These are phyloP conservation scores for Helianthus tuberosus DNA, from an alignment of 129 eudicot species.

Conservation along the genomic window DNA sequence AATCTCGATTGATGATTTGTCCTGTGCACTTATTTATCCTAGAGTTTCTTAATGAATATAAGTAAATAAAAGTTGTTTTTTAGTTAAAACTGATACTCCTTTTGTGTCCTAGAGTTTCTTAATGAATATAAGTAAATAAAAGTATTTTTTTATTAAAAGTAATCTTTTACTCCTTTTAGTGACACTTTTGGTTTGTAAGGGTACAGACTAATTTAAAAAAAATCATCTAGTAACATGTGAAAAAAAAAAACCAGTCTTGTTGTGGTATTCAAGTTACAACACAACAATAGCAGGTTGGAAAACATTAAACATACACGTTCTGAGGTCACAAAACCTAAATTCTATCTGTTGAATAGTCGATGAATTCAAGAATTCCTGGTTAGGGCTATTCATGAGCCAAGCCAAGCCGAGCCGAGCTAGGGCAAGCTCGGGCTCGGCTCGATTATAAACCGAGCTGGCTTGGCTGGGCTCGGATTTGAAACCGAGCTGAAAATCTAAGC, in stretches of 20 bases:
- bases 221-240: background rate
- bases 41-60: background rate
- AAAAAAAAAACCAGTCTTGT: background rate
- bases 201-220: background rate
- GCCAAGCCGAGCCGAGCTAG: no score
- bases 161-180: slow-evolving; percentile 8
- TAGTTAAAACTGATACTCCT: background rate
- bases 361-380: background rate
- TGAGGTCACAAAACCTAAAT: background rate
- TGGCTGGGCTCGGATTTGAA: no score
- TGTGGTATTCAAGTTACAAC: background rate
- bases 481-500: no score
- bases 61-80: background rate
- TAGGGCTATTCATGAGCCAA: no score
- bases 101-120: background rate
- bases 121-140: background rate
- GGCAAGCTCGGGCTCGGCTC: no score
- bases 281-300: no score
- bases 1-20: slow-evolving; percentile 29
- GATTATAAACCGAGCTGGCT: no score
- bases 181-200: background rate
- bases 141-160: background rate
- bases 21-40: slow-evolving; percentile 16
- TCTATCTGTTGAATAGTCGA: background rate
- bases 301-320: no score